Evolutionary conservation across 2,329 filamentous ascomycete genomes (phyloP), one percentile per base, ranked within the genome.

Genomic region (Colletotrichum lini): DNA sequence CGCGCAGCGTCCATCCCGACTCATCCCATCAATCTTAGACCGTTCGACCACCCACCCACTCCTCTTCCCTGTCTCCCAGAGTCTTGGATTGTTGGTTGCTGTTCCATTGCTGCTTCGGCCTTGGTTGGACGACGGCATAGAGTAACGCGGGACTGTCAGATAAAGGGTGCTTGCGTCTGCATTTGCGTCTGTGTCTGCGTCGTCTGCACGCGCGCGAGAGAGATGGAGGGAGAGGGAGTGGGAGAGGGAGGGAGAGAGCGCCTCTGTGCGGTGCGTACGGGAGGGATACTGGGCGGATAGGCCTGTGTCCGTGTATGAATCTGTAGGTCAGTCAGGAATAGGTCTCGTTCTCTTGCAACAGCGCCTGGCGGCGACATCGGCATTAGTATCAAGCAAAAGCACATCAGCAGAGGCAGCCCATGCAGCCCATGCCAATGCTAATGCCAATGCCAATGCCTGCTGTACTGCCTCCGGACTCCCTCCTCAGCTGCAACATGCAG

Each of bases 101-200:
- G 40, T 67, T 63, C 60, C 60, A 63, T 63, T 70, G 57, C 58
- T 58, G 68, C 68, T 67, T 71, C 58, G 65, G 45, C 49, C 57
- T 59, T 63, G 64, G 68, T 52, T 70, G 44, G 54, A 54, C 62
- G 67, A 42, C 57, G 61, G 64, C 68, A 57, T 35, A 62, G 61
- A 35, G 52, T 63, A 63, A 71, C 52, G 58, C 59, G 66, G 65
- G 68, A 62, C 57, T 58, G 58, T 44, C 58, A 68, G 30, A 68
- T 53, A 26, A 38, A 63, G 35, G 45, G 47, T 38, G 61, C 59
- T 45, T 56, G 45, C 38, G 16, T 49, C 47, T 38, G 23, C 21
- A 18, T 26, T 18, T 53, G 47, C 45, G 23, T 53, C 45, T 45
- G 50, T 23, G 21, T 42, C n/a, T 42, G 60, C 30, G 30, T 35